Conservation (phyloP, 768 basidiomycete species). For the Boletus eberwhitei region DNA sequence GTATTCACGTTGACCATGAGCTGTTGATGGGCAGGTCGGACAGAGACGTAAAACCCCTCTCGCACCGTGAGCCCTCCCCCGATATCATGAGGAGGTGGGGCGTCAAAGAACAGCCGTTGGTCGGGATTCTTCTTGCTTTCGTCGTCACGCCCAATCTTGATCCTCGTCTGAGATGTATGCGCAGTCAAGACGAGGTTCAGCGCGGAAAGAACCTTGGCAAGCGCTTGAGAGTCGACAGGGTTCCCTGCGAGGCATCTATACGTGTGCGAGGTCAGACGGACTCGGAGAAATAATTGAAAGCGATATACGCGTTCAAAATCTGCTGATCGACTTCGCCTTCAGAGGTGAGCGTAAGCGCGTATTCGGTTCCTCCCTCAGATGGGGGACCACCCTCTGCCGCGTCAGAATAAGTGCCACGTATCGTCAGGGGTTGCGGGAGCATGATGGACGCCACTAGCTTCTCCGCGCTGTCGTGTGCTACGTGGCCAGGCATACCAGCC, state of each 20-base stretch:
- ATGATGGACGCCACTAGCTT: slow-evolving; percentile 39
- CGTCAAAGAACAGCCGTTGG: slow-evolving; percentile 40
- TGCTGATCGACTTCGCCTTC: slow-evolving; percentile 36
- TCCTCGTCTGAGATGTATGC: slow-evolving; percentile 38
- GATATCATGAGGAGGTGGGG: slow-evolving; percentile 33
- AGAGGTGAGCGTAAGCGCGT: slow-evolving; percentile 39
- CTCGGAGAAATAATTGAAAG: slow-evolving; percentile 20
- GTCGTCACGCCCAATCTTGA: slow-evolving; percentile 47
- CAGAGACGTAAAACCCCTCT: slow-evolving; percentile 46
- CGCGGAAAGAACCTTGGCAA: slow-evolving; percentile 46
- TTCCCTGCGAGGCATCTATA: slow-evolving; percentile 56
- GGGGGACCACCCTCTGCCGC: slow-evolving; percentile 33
- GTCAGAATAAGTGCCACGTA: slow-evolving; percentile 37
- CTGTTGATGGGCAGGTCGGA: slow-evolving; percentile 40
- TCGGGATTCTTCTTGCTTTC: slow-evolving; percentile 27
- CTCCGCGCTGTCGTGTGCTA: slow-evolving; percentile 46
- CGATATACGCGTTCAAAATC: slow-evolving; percentile 2
- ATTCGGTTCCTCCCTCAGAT: slow-evolving; percentile 29
- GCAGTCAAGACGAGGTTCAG: slow-evolving; percentile 46
- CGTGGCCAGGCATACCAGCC: slow-evolving; percentile 33
- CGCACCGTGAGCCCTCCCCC: slow-evolving; percentile 54
- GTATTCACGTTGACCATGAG: slow-evolving; percentile 53
- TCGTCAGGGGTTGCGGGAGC: slow-evolving; percentile 40
- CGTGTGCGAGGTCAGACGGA: slow-evolving; percentile 13
- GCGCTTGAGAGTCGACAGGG: slow-evolving; percentile 53